Evolutionary conservation across 164 flowering plant species (phyloP).

Genomic region (Kalanchoe fedtschenkoi): DNA sequence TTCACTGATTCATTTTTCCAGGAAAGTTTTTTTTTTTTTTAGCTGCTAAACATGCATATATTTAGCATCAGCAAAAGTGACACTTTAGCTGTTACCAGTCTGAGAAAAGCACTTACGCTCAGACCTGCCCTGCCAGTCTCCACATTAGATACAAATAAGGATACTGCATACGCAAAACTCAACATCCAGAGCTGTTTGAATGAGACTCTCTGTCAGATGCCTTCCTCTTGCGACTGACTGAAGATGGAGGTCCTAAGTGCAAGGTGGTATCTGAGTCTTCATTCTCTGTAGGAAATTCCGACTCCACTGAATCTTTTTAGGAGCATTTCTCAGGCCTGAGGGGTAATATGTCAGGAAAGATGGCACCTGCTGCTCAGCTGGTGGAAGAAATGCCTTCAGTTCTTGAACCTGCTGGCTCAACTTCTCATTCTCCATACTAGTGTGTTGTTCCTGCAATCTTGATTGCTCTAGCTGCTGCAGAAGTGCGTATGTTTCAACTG

Average conservation of each 20-base stretch:
- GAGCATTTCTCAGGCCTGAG: conserved; percentile 16
- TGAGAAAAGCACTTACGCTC: background rate
- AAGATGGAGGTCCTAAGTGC: conserved; percentile 32
- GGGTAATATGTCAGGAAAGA: conserved; percentile 31
- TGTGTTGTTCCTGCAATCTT: conserved; percentile 70
- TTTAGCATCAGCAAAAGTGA: background rate
- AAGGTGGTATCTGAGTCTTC: conserved; percentile 61
- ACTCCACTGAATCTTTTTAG: conserved; percentile 14
- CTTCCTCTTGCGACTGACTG: background rate
- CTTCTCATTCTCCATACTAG: conserved; percentile 50
- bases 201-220: background rate
- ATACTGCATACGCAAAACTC: background rate
- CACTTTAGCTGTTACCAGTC: background rate
- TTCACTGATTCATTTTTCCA: too few species aligned
- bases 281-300: conserved; percentile 23
- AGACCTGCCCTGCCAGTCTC: background rate
- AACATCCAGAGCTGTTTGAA: background rate
- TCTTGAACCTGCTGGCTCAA: conserved; percentile 72
- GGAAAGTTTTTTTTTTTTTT: too few species aligned
- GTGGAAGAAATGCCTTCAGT: conserved; percentile 34
- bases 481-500: background rate
- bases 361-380: conserved; percentile 17
- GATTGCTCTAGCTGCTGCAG: too few species aligned
- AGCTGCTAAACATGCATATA: background rate
- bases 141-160: background rate